Base-by-base conservation (phyloP, 2,329 filamentous ascomycete species). In the Stachybotrys echinatus region DNA sequence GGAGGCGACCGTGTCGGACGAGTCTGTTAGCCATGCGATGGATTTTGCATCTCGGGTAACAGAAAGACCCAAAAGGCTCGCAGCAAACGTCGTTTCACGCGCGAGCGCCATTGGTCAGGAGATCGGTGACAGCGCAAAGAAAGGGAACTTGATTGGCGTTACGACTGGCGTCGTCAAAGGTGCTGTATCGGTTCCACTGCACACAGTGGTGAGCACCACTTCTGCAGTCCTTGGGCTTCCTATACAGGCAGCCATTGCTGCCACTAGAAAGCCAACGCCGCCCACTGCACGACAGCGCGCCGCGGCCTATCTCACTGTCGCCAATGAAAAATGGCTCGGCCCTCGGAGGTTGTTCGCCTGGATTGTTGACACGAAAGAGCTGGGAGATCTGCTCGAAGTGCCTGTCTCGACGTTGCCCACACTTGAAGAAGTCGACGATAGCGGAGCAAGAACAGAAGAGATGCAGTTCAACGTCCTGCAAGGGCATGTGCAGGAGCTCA, bases 121-220 rank as follows among this genome's bases (percentile, higher is more conserved):
- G 23, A 46, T 46, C 27, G 23, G 44, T 12, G 18, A 37, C 23
- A 46, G 44, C 27, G 44, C 44, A 23, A 46, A 46, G 27, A 12
- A 20, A 18, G 44, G 44, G 8, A 46, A 46, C 20, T 6, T 46
- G 2, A 5, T 46, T 12, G 44, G 44, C 23, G 44, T 46, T 5
- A n/a, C 44, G 10, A 19, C 44, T 12, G 44, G 44, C 2, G 14
- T 46, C 7, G 21, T 46, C 44, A 46, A 46, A 21, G 44, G 44
- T 17, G 17, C 23, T n/a, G 23, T 46, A 14, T 46, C 44, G 5
- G 6, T 46, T 19, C 44, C 44, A 14, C n/a, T 46, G n/a, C 19
- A 46, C 27, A 17, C 37, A 17, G 44, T 46, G 5, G 17, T 46
- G 23, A 46, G 44, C 44, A 46, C 44, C 18, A 46, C 44, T 18